Conservation (phyloP, 495 filamentous ascomycete genomes). For the Wilcoxina mikolae region DNA sequence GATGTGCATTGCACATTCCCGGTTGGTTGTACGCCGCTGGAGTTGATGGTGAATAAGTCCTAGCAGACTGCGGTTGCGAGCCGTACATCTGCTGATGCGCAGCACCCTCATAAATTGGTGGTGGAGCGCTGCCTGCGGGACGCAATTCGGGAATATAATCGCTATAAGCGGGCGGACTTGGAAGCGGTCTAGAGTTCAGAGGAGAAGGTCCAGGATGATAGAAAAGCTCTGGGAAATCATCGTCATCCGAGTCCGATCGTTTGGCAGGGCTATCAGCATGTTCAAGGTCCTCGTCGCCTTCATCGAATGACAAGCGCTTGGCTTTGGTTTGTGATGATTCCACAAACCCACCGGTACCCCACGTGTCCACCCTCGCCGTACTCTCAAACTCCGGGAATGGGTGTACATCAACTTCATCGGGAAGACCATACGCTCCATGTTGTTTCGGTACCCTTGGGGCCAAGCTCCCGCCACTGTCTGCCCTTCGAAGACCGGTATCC, state of each 20-base stretch:
- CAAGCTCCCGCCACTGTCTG: slow-evolving; percentile 23
- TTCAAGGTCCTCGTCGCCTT: slow-evolving; percentile 70
- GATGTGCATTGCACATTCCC: neutral
- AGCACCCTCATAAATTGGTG: neutral
- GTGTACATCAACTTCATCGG: slow-evolving; percentile 39
- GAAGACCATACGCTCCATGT: slow-evolving; percentile 32
- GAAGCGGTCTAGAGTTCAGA: slow-evolving; percentile 18
- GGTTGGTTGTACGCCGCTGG: neutral
- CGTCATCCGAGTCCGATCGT: slow-evolving; percentile 31
- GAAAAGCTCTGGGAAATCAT: slow-evolving; percentile 76
- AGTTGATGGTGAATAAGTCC: neutral
- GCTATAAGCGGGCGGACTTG: slow-evolving; percentile 22
- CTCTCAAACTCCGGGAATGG: slow-evolving; percentile 44
- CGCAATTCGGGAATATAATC: slow-evolving; percentile 7
- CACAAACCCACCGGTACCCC: slow-evolving; percentile 70
- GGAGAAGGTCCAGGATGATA: slow-evolving; percentile 52
- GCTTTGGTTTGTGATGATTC: slow-evolving; percentile 42
- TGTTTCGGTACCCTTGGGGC: neutral
- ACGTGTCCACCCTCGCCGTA: slow-evolving; percentile 56
- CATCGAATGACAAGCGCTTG: slow-evolving; percentile 75
- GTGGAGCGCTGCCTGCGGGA: neutral
- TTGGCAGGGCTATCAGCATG: slow-evolving; percentile 37
- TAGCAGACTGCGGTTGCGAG: neutral
- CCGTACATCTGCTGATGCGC: neutral
- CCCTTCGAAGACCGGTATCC: slow-evolving; percentile 13